Conservation (phyloP, 2,329 filamentous ascomycete species). For the Exophiala aquamarina region DNA sequence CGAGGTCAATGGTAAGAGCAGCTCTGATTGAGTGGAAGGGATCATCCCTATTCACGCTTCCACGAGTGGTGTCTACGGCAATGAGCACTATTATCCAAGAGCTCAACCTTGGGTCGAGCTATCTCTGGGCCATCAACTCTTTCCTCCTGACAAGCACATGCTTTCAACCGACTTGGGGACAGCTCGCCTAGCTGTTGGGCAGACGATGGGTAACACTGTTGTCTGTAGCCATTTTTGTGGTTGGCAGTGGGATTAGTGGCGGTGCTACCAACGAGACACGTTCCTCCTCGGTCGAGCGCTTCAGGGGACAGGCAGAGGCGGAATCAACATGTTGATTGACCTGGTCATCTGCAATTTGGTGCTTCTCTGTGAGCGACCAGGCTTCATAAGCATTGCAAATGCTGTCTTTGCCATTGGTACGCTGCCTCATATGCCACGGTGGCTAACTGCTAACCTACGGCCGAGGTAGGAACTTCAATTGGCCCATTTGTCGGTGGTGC, state of each 20-base stretch:
- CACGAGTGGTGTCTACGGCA: no score
- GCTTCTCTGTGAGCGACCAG: slow-evolving; percentile 32
- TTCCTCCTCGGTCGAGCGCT: slow-evolving; percentile 45
- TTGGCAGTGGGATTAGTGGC: slow-evolving; percentile 46
- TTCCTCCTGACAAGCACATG: slow-evolving; percentile 40
- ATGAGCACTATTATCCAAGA: slow-evolving; percentile 39
- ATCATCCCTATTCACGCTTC: no score
- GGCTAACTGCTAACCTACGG: no score
- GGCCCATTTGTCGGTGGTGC: slow-evolving; percentile 42
- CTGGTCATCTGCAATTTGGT: slow-evolving; percentile 44
- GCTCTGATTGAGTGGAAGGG: no score
- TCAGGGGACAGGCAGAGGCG: slow-evolving; percentile 49
- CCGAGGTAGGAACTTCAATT: slow-evolving; percentile 30
- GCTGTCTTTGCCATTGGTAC: no score
- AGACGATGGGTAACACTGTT: slow-evolving; percentile 45
- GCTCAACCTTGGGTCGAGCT: slow-evolving; percentile 33
- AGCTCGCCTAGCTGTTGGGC: slow-evolving; percentile 48
- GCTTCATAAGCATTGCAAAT: no score
- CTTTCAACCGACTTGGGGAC: slow-evolving; percentile 44
- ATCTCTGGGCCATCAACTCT: slow-evolving; percentile 38
- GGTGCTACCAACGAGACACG: slow-evolving; percentile 37
- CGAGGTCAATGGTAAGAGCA: no score
- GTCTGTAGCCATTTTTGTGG: slow-evolving; percentile 45
- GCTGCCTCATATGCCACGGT: no score
- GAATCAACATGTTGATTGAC: slow-evolving; percentile 41